These are phyloP conservation scores for Luvunga scandens DNA, from an alignment of 345 rosid species.

Conservation along the genomic window DNA sequence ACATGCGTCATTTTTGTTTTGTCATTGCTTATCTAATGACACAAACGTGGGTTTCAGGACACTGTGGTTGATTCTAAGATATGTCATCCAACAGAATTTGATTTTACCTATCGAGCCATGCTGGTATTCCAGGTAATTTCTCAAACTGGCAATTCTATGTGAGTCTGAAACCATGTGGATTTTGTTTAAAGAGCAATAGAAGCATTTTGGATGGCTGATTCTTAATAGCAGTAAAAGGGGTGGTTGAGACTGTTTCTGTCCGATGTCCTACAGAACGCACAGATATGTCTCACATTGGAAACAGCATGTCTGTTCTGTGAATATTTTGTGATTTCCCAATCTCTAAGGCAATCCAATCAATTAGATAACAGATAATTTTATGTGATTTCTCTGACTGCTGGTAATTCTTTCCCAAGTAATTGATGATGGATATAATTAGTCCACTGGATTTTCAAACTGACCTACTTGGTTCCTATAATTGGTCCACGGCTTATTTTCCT, in stretches of 20 bases:
- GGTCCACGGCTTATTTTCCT: neutral
- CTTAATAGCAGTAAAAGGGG: neutral
- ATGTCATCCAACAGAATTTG: slow-evolving; percentile 97
- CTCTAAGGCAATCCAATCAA: no score
- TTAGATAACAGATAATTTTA: no score
- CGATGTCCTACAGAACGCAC: neutral
- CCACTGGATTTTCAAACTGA: neutral
- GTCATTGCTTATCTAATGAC: neutral
- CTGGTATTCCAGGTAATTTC: slow-evolving; percentile 85
- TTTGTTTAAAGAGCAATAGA: neutral
- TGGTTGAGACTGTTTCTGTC: neutral
- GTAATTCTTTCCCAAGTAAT: no score
- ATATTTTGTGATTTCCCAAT: no score
- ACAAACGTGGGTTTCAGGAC: slow-evolving; percentile 41
- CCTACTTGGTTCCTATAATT: neutral
- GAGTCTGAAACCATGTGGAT: neutral
- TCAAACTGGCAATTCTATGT: neutral
- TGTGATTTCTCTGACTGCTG: no score
- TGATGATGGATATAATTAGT: neutral
- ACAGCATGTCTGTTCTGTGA: no score
- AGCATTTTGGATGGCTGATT: neutral
- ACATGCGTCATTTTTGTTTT: neutral
- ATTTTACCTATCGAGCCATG: slow-evolving; percentile 97
- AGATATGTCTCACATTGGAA: no score
- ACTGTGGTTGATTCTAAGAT: slow-evolving; percentile 93